phyloP scores from a whole-genome alignment of 129 eudicot genomes.

The Arctium lappa region DNA sequence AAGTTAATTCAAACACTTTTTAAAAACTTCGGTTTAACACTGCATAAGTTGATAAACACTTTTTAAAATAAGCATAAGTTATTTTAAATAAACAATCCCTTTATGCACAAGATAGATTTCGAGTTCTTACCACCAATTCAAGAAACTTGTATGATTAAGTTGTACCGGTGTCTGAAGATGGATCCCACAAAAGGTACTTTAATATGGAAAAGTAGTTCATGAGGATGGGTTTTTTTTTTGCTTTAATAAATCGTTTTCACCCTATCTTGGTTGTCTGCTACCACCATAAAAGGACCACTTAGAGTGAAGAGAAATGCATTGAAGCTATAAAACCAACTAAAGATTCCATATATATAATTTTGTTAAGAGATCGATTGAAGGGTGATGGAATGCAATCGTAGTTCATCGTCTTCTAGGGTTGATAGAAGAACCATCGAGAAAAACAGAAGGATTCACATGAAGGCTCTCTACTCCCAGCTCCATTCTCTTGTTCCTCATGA shows the following conservation, averaged over 20 bases:
- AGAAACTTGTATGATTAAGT: background rate
- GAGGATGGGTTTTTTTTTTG: constrained; percentile 1
- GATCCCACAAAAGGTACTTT: constrained; percentile 29
- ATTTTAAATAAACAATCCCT: too few relatives aligned
- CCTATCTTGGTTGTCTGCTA: constrained; percentile 5
- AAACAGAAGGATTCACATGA: constrained; percentile 76
- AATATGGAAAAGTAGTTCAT: constrained; percentile 4
- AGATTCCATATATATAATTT: background rate
- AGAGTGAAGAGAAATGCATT: background rate
- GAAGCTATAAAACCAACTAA: background rate
- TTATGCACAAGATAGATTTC: too few relatives aligned
- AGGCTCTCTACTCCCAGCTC: constrained; percentile 61
- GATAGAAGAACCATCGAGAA: constrained; percentile 78
- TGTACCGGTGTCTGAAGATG: constrained; percentile 8
- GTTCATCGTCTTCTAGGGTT: constrained; percentile 45
- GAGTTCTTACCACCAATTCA: too few relatives aligned
- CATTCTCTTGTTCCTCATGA: constrained; percentile 60
- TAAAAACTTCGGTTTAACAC: too few relatives aligned
- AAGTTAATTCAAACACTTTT: too few relatives aligned
- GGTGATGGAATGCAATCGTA: constrained; percentile 45
- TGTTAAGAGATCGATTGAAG: background rate
- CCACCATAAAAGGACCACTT: constrained; percentile 5
- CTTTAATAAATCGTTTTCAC: constrained; percentile 28
- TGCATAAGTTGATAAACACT: too few relatives aligned
- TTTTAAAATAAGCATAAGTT: too few relatives aligned